Percentiles rank a stretch among this genome's conserved stretches.
phyloP scores from a whole-genome alignment of 768 basidiomycete genomes.

The Mycena epipterygia region DNA sequence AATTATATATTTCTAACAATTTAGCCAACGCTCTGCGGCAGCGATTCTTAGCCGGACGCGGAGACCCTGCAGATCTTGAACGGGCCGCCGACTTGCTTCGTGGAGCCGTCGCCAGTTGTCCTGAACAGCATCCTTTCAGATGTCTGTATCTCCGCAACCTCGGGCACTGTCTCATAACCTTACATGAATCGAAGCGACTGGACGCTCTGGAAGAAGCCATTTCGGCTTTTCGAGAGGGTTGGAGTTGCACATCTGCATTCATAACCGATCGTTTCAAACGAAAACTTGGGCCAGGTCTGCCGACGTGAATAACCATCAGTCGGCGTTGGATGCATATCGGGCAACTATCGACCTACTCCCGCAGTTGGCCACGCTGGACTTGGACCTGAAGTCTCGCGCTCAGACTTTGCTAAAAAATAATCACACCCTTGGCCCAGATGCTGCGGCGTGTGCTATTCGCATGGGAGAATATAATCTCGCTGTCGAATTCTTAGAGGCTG shows the following conservation, averaged over 20 bases:
- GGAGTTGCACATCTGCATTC: neutral
- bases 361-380: constrained; percentile 3
- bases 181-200: too few species aligned
- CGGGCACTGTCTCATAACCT: too few species aligned
- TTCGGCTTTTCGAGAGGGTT: neutral
- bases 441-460: constrained; percentile 8
- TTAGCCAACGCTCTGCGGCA: too few species aligned
- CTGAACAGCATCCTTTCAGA: too few species aligned
- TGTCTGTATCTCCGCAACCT: too few species aligned
- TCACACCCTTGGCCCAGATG: neutral
- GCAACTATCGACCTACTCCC: constrained; percentile 5
- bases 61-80: too few species aligned
- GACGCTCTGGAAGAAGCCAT: constrained; percentile 5
- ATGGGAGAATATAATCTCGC: neutral
- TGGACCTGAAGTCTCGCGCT: constrained; percentile 9
- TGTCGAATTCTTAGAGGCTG: constrained; percentile 5
- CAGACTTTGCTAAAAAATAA: neutral
- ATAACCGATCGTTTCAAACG: neutral
- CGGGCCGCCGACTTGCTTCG: too few species aligned
- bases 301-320: constrained; percentile 2
- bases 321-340: constrained; percentile 11
- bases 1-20: too few species aligned
- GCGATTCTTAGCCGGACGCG: too few species aligned
- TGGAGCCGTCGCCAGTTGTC: too few species aligned
- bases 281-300: constrained; percentile 15